Percentiles rank a stretch among this genome's conserved stretches.
Conservation (phyloP, 1,284 basidiomycete genomes). For the Phellopilus nigrolimitatus region DNA sequence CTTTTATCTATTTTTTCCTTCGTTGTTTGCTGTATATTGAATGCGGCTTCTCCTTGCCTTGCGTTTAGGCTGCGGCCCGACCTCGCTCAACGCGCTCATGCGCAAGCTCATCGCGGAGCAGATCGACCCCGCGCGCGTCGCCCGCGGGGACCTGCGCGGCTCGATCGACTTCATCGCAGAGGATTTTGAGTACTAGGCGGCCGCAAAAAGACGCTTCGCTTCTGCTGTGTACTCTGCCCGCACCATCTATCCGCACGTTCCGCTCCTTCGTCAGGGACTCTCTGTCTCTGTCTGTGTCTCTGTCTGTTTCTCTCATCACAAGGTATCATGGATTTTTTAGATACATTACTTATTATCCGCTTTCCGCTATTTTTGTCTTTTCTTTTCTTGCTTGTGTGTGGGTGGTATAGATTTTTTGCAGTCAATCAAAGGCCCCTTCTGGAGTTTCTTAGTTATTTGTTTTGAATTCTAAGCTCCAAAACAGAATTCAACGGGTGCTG, state of each 20-base stretch:
- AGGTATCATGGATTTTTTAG: too few species aligned
- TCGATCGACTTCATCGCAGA: constrained; percentile 60
- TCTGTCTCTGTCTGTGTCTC: neutral
- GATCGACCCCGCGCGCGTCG: constrained; percentile 52
- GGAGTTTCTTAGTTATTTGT: too few species aligned
- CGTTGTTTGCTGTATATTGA: neutral
- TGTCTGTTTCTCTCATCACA: neutral
- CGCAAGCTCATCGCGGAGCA: constrained; percentile 63
- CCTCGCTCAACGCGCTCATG: constrained; percentile 66
- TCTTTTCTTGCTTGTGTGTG: too few species aligned
- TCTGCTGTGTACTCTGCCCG: neutral
- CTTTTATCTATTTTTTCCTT: constrained; percentile 23
- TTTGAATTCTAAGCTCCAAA: too few species aligned
- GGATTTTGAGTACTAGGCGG: constrained; percentile 54
- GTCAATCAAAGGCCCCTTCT: too few species aligned
- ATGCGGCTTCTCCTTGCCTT: neutral
- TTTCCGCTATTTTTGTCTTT: too few species aligned
- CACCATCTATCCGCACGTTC: neutral
- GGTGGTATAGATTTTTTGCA: too few species aligned
- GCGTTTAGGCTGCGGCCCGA: constrained; percentile 70
- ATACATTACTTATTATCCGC: too few species aligned
- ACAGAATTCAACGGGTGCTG: too few species aligned
- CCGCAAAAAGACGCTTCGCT: neutral
- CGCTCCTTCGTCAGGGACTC: neutral
- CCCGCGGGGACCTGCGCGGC: constrained; percentile 58